phyloP scores from a whole-genome alignment of 768 basidiomycete genomes.

The Pholiota microspora region DNA sequence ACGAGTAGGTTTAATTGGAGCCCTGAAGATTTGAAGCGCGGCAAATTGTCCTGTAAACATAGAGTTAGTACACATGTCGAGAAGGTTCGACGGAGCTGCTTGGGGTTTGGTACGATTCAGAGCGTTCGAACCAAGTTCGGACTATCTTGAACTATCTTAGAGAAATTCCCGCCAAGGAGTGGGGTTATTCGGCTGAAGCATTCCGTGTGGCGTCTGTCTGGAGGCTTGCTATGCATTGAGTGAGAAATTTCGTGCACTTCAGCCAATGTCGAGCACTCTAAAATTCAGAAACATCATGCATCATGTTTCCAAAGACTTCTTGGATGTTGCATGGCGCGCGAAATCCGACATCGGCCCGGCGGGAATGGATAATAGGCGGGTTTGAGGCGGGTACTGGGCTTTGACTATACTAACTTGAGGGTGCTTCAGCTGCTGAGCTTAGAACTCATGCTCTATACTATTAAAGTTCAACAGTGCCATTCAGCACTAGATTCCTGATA shows the following conservation, averaged over 20 bases:
- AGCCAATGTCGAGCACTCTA: not conserved
- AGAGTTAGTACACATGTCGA: too few relatives aligned
- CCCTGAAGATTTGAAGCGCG: too few relatives aligned
- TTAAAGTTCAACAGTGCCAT: not conserved
- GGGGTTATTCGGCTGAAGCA: not conserved
- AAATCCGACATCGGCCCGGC: slow-evolving; percentile 9
- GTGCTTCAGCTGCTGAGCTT: not conserved
- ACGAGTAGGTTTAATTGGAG: too few relatives aligned
- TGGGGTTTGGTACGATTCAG: not conserved
- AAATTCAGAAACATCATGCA: not conserved
- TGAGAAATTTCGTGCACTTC: not conserved
- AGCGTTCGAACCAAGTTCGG: not conserved
- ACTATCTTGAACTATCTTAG: not conserved
- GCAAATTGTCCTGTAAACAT: too few relatives aligned
- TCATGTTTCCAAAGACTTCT: not conserved
- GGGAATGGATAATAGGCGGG: slow-evolving; percentile 1
- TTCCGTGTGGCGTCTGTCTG: not conserved
- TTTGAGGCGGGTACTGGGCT: not conserved
- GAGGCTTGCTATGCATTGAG: not conserved
- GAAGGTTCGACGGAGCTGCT: too few relatives aligned
- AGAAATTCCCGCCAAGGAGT: not conserved
- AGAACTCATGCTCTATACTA: not conserved
- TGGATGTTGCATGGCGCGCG: not conserved
- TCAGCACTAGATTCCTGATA: not conserved
- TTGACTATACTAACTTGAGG: not conserved